Evolutionary conservation across 164 flowering plant genomes (phyloP), one percentile per base, ranked within the genome.

Genomic region (Taxillus chinensis): DNA sequence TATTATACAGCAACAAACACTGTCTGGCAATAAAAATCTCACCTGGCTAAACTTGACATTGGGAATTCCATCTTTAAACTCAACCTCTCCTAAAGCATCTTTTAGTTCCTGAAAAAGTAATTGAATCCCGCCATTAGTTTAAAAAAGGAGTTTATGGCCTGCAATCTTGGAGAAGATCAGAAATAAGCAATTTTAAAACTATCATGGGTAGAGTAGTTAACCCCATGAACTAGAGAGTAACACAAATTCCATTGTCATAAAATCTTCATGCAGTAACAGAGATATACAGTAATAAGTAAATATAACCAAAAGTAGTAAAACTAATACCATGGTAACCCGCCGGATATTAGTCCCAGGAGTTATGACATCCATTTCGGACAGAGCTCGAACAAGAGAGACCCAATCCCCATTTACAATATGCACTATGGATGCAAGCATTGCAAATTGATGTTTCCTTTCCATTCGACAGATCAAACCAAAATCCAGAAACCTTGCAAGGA

Each of bases 361-460:
- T 13, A 82, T 81, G 65, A 90, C 83, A 78, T 90, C 99, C 97
- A 93, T 89, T 53, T 90, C 88, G 50, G 66, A 64, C 55, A 93
- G 74, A 75, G 83, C 86, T 49, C 72, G 65, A 66, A 93, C 89
- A 73, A 93, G 96, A 46, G 86, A 80, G 46, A 78, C 77, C 99
- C 99, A 93, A 67, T 93, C 96, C 40, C 95, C 95, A 79, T 83
- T 85, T 52, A 89, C 97, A 52, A 93, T 89, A 76, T 93, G 91
- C 63, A 93, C 79, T 49, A 90, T 86, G 46, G 97, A 83, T 43
- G 91, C 89, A 64, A 93, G 95, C 95, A 93, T 90, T 7, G 99
- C 97, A 72, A 70, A 74, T 71, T 87, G 95, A 77, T 93, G 99
- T 67, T 78, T 93, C 74, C 77, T 83, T 74, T 93, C 84, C 96